phyloP scores from a whole-genome alignment of 1,284 basidiomycete species.

The Rhodotorula sp. region DNA sequence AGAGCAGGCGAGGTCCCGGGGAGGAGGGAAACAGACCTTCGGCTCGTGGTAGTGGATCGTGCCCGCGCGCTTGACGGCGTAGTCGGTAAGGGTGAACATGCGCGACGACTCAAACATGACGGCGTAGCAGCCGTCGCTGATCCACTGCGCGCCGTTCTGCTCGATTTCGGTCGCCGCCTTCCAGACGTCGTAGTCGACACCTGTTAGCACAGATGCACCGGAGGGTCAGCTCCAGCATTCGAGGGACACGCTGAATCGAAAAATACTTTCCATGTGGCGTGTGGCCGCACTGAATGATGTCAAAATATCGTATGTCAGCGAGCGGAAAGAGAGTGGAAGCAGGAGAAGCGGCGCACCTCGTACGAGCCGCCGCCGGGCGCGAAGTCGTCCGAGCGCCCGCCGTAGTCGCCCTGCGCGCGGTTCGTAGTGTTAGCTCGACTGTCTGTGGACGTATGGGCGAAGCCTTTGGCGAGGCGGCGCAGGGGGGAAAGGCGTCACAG shows the following conservation, averaged over 20 bases:
- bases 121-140: conserved; percentile 50
- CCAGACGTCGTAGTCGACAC: conserved; percentile 58
- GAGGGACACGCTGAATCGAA: no score
- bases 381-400: conserved; percentile 62
- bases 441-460: no score
- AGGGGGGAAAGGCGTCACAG: background rate
- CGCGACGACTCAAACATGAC: conserved; percentile 69
- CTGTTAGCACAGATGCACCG: background rate
- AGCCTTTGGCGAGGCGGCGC: background rate
- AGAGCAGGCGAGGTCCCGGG: conserved; percentile 48
- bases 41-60: conserved; percentile 59
- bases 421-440: no score
- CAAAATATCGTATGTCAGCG: background rate
- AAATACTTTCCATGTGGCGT: no score
- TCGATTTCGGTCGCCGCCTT: conserved; percentile 60
- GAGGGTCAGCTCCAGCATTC: no score
- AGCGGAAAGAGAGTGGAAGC: background rate
- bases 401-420: conserved; percentile 56
- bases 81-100: conserved; percentile 65
- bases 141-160: conserved; percentile 56
- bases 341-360: conserved; percentile 49
- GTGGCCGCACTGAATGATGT: no score
- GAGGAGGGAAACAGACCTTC: background rate
- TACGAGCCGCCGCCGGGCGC: conserved; percentile 63
- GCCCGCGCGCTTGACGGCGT: conserved; percentile 62